Conservation (phyloP, 176 grass and related monocot genomes). For the Ensete glaucum region DNA sequence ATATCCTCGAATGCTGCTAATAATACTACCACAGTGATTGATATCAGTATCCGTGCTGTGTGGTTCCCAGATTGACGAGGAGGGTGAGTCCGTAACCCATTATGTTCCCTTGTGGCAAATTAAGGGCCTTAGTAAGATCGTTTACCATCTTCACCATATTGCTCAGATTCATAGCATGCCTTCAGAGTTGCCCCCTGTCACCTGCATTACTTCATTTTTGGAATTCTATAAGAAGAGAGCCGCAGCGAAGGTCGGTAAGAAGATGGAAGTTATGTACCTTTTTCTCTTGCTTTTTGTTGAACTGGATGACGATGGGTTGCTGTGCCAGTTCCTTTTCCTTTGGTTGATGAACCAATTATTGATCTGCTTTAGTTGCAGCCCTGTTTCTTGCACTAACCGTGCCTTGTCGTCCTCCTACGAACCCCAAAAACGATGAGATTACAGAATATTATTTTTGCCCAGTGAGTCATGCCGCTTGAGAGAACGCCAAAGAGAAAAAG, state of each 20-base stretch:
- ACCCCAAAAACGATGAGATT: neutral
- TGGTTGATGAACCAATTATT: conserved; percentile 27
- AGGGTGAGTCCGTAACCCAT: too few species aligned
- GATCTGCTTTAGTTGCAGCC: conserved; percentile 17
- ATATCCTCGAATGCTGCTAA: too few species aligned
- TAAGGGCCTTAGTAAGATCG: too few species aligned
- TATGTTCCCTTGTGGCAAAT: too few species aligned
- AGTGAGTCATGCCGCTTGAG: neutral
- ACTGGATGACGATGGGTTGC: conserved; percentile 6
- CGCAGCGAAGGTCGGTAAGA: neutral
- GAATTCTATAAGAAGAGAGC: neutral
- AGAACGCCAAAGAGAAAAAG: neutral
- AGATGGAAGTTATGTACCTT: neutral
- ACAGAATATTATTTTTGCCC: neutral
- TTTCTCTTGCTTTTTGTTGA: conserved; percentile 7
- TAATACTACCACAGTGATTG: too few species aligned
- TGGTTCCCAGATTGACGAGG: too few species aligned
- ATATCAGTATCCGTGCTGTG: too few species aligned
- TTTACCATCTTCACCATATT: neutral
- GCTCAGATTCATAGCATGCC: neutral
- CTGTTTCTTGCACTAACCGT: conserved; percentile 18
- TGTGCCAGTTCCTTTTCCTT: conserved; percentile 26
- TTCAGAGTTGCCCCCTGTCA: neutral
- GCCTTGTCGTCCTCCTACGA: conserved; percentile 18
- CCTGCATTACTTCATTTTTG: conserved; percentile 6